Evolutionary conservation across 106 monocot species (phyloP).

Genomic region (Ottelia alismoides): DNA sequence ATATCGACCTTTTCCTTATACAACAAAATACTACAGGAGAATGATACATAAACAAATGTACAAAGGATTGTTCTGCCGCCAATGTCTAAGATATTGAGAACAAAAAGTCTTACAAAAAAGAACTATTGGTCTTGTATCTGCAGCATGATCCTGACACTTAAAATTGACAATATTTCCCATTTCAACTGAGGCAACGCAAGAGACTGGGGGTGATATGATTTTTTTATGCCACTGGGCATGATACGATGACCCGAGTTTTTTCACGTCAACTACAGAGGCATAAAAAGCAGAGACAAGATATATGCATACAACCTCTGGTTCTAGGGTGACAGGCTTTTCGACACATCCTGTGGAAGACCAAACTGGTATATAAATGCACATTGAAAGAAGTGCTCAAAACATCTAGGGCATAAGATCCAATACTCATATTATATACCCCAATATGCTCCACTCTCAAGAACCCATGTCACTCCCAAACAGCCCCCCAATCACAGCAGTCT

Average conservation of each 20-base stretch:
- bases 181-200: slow-evolving; percentile 1
- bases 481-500: too few relatives aligned
- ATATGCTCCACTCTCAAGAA: too few relatives aligned
- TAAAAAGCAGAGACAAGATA: slow-evolving; percentile 7
- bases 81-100: slow-evolving; percentile 49
- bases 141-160: slow-evolving; percentile 38
- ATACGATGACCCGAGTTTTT: not conserved
- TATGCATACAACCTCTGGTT: too few relatives aligned
- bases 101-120: slow-evolving; percentile 75
- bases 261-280: slow-evolving; percentile 9
- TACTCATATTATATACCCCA: too few relatives aligned
- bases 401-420: too few relatives aligned
- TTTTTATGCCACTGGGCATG: too few relatives aligned
- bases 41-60: slow-evolving; percentile 77
- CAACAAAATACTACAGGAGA: slow-evolving; percentile 50
- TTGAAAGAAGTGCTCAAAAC: too few relatives aligned
- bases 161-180: slow-evolving; percentile 10
- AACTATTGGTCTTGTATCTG: slow-evolving; percentile 28
- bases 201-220: too few relatives aligned
- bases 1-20: slow-evolving; percentile 78
- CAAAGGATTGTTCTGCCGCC: slow-evolving; percentile 58
- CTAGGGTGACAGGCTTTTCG: too few relatives aligned
- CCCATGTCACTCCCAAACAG: too few relatives aligned
- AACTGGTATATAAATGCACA: too few relatives aligned
- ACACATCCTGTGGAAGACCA: too few relatives aligned